These are phyloP conservation scores for Kappamyces sp. DNA, from an alignment of 192 early-diverging fungal genomes.

Conservation along the genomic window DNA sequence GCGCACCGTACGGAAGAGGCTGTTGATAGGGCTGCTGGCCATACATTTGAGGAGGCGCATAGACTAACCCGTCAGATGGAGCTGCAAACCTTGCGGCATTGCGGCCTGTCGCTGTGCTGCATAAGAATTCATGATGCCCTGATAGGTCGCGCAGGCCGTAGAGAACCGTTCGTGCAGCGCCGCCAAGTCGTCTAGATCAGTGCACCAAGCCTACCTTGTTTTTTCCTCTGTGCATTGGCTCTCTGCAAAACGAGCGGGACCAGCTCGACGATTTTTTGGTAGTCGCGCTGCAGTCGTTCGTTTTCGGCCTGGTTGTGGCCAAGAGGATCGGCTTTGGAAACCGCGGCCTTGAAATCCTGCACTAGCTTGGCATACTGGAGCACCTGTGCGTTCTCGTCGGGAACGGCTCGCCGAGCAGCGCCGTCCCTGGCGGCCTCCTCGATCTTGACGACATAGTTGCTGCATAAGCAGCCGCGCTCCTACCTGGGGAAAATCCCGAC, in stretches of 20 bases:
- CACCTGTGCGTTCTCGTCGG: constrained; percentile 51
- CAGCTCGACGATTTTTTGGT: constrained; percentile 72
- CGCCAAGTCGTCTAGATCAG: constrained; percentile 61
- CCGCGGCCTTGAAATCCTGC: constrained; percentile 66
- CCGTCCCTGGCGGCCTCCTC: constrained; percentile 10
- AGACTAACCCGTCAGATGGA: background rate
- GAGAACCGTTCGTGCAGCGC: constrained; percentile 67
- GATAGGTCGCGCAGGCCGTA: constrained; percentile 65
- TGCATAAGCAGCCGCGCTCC: too few species aligned
- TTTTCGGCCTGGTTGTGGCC: constrained; percentile 85
- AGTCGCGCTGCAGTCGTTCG: constrained; percentile 68
- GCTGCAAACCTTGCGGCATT: background rate
- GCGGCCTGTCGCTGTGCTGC: constrained; percentile 46
- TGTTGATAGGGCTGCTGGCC: constrained; percentile 13
- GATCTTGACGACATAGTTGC: constrained; percentile 80
- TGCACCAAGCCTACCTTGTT: constrained; percentile 59
- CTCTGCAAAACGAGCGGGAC: constrained; percentile 80
- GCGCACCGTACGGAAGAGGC: constrained; percentile 6
- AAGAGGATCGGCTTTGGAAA: constrained; percentile 70
- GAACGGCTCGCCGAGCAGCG: constrained; percentile 12
- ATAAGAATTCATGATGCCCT: constrained; percentile 61
- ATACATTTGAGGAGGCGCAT: constrained; percentile 19
- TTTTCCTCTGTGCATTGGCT: constrained; percentile 74
- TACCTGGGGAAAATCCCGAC: constrained; percentile 85
- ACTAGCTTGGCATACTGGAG: constrained; percentile 67